A percentile compares a stretch with the other conserved stretches of the same genome.
Evolutionary conservation across 805 yeast genomes (phyloP).

Genomic region (Candida caryicola): DNA sequence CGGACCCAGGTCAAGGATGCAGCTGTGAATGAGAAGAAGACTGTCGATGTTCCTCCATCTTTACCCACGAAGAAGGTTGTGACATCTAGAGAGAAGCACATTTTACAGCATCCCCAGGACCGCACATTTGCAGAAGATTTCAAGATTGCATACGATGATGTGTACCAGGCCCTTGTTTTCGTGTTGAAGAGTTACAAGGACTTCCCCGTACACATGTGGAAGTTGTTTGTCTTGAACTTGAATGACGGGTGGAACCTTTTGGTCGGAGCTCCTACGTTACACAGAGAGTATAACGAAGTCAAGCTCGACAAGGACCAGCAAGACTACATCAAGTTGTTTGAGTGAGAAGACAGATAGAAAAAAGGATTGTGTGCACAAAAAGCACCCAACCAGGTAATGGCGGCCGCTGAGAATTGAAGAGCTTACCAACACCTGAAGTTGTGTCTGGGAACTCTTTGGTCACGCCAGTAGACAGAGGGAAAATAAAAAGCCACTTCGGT

Average conservation of each 20-base stretch:
- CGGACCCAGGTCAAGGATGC: background rate
- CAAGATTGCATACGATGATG: constrained; percentile 48
- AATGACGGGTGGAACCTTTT: constrained; percentile 70
- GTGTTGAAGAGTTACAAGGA: constrained; percentile 62
- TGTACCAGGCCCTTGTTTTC: constrained; percentile 60
- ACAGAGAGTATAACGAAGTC: constrained; percentile 5
- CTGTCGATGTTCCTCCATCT: background rate
- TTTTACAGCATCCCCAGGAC: constrained; percentile 1
- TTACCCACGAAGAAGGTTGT: constrained; percentile 8
- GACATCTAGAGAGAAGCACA: constrained; percentile 2
- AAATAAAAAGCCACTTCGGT: too few relatives aligned
- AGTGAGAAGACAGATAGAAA: background rate
- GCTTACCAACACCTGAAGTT: too few relatives aligned
- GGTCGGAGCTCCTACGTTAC: constrained; percentile 50
- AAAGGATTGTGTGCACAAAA: too few relatives aligned
- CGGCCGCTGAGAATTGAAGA: too few relatives aligned
- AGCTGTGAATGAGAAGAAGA: background rate
- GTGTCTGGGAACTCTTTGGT: too few relatives aligned
- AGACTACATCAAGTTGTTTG: background rate
- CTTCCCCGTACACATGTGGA: constrained; percentile 64
- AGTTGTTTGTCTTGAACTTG: constrained; percentile 45
- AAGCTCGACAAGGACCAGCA: constrained; percentile 3
- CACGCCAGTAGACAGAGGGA: too few relatives aligned
- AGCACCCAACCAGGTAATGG: too few relatives aligned
- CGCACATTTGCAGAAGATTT: constrained; percentile 40